phyloP scores from a whole-genome alignment of 495 filamentous ascomycete genomes.

The Podospora sp. region DNA sequence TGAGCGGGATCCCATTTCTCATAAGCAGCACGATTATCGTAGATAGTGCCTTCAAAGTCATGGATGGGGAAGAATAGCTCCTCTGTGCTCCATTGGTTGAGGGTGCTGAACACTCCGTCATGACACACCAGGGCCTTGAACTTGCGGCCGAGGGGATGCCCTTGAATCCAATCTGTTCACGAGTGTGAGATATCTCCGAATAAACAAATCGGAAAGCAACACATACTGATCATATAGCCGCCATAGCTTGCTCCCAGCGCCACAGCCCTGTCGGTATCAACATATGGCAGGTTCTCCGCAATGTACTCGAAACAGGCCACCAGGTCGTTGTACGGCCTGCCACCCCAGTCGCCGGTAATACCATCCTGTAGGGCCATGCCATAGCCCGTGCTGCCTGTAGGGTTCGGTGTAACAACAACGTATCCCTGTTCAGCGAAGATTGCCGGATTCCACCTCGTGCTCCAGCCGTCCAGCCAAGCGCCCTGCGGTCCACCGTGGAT shows the following conservation, averaged over 20 bases:
- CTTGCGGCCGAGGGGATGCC: constrained; percentile 68
- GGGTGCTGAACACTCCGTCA: constrained; percentile 84
- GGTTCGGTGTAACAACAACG: constrained; percentile 84
- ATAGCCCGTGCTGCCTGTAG: constrained; percentile 84
- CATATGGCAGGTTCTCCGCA: constrained; percentile 67
- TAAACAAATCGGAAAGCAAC: not conserved
- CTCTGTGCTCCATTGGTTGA: constrained; percentile 72
- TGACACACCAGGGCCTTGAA: constrained; percentile 92
- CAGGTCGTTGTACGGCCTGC: constrained; percentile 76
- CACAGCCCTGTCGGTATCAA: constrained; percentile 77
- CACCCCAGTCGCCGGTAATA: constrained; percentile 79
- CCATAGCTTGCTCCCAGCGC: constrained; percentile 84
- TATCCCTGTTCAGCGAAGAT: constrained; percentile 92
- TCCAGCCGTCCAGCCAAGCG: constrained; percentile 82
- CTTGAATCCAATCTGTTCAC: constrained; percentile 68
- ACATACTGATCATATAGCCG: constrained; percentile 78
- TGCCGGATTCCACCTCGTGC: constrained; percentile 87
- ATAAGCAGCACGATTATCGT: constrained; percentile 72
- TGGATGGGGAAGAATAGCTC: constrained; percentile 89
- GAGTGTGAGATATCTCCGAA: constrained; percentile 11
- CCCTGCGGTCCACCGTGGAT: constrained; percentile 91
- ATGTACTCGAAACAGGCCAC: constrained; percentile 79
- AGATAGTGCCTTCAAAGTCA: constrained; percentile 79
- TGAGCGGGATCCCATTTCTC: constrained; percentile 79
- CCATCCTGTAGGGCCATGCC: constrained; percentile 78